These are phyloP conservation scores for Cyberlindnera saturnus DNA, from an alignment of 805 yeast species.

Conservation along the genomic window DNA sequence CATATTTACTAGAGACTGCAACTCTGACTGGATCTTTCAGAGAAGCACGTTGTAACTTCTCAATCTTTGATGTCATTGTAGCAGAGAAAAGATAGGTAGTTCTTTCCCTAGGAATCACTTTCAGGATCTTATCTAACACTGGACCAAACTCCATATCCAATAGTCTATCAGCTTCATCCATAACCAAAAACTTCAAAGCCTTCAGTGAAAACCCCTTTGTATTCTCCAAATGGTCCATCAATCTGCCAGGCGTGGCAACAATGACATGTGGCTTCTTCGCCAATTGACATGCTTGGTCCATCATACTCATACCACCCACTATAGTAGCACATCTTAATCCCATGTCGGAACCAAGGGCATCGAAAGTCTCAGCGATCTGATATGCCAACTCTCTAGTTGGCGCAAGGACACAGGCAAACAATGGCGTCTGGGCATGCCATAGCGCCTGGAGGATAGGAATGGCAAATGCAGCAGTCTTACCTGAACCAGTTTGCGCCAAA, in stretches of 20 bases:
- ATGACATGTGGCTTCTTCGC: constrained; percentile 91
- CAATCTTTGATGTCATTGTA: constrained; percentile 95
- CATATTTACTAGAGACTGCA: constrained; percentile 81
- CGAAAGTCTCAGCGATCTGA: constrained; percentile 91
- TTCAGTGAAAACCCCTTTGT: constrained; percentile 85
- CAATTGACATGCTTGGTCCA: constrained; percentile 93
- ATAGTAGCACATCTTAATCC: constrained; percentile 85
- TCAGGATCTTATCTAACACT: constrained; percentile 78
- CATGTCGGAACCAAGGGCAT: constrained; percentile 86
- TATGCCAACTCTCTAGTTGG: constrained; percentile 84
- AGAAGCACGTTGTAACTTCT: constrained; percentile 90
- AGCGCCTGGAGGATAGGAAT: constrained; percentile 87
- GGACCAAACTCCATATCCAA: constrained; percentile 97
- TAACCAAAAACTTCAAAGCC: constrained; percentile 73
- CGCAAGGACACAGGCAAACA: constrained; percentile 81
- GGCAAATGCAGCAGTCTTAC: constrained; percentile 98
- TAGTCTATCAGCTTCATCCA: constrained; percentile 96
- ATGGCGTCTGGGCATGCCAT: constrained; percentile 85
- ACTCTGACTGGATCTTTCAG: constrained; percentile 83
- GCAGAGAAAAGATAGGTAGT: constrained; percentile 89
- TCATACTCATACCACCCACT: constrained; percentile 98
- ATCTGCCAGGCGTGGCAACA: constrained; percentile 93
- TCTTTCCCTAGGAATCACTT: constrained; percentile 76
- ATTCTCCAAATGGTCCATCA: constrained; percentile 89
- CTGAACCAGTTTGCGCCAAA: constrained; percentile 95